These are phyloP conservation scores for Microbotryum silenes-acaulis DNA, from an alignment of 1,284 basidiomycete species.

Conservation along the genomic window DNA sequence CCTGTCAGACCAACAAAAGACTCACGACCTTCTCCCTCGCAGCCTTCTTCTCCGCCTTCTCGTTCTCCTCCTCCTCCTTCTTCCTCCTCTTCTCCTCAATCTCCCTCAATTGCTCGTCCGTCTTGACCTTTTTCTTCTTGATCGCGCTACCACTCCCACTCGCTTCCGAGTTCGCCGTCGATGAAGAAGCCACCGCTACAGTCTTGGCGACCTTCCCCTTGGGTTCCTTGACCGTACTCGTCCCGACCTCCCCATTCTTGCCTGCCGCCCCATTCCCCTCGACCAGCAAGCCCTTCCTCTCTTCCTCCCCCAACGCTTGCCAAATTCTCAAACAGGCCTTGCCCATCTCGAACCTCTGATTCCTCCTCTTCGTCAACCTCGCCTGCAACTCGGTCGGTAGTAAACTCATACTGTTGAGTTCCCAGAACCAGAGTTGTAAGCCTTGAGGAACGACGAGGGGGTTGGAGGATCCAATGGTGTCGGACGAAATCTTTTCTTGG, in stretches of 20 bases:
- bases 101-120: slow-evolving; percentile 4
- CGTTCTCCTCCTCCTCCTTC: slow-evolving; percentile 8
- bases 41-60: slow-evolving; percentile 21
- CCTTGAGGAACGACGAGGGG: background rate
- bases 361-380: slow-evolving; percentile 16
- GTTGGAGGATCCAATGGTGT: background rate
- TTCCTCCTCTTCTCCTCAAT: slow-evolving; percentile 4
- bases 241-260: slow-evolving; percentile 11
- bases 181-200: background rate
- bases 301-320: background rate
- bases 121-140: slow-evolving; percentile 11
- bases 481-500: too few relatives aligned
- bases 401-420: slow-evolving; percentile 38
- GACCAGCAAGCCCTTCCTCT: background rate
- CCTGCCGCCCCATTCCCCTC: slow-evolving; percentile 1
- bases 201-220: slow-evolving; percentile 17
- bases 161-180: background rate
- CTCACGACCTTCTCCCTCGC: slow-evolving; percentile 1
- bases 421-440: slow-evolving; percentile 30
- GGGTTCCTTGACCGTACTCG: slow-evolving; percentile 7
- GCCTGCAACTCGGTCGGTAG: slow-evolving; percentile 19
- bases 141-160: background rate
- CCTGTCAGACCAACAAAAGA: too few relatives aligned
- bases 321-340: background rate
- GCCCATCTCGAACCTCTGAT: slow-evolving; percentile 24